Base-by-base conservation (phyloP, 371 early-diverging fungal genomes). In the Rhizopus delemar region DNA sequence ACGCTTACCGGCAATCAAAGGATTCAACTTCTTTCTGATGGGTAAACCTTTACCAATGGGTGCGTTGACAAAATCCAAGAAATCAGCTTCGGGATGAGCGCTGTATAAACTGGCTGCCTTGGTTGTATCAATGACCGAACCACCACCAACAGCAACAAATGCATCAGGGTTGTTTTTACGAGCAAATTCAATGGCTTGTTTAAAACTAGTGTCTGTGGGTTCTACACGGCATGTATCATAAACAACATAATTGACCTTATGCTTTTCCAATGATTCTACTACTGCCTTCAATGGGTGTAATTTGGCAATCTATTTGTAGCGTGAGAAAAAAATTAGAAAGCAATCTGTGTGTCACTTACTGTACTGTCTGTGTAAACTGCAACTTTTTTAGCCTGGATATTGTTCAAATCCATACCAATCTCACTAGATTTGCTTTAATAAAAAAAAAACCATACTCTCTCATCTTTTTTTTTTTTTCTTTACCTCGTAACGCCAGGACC, bases 81-180 rank as follows among this genome's bases (percentile, higher is more conserved):
- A 86, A 48, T 92, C 93, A 4, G 89, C 92, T 12, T 93, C 89
- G 11, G 90, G 90, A 67, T 92, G 91, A 43, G 86, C 77, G 33
- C 84, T 78, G 70, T 93, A 93, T 71, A 95, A 76, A 66, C 92
- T 93, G 43, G 93, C 95, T 33, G 93, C 95, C 72, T 95, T 95
- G 58, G 92, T 83, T 8, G 95, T 95, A 66, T 95, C 95, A 59
- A 95, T 93, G 33, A 90, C 90, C 2, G 93, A 92, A n/a, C 95
- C 95, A 57, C 95, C 95, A 54, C 95, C 95, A 5, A 95, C 93
- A 15, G 95, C 95, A n/a, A 95, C 82, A 65, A 92, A 89, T 3
- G 90, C 87, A 67, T 90, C 93, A 13, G 92, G 91, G 38, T 74
- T 69, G 59, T 93, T 86, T 29, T 74, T 52, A 59, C 89, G 85